Percentiles rank a stretch among this genome's conserved stretches.
phyloP scores from a whole-genome alignment of 176 grass and related monocot species.

The Aechmea fasciata region DNA sequence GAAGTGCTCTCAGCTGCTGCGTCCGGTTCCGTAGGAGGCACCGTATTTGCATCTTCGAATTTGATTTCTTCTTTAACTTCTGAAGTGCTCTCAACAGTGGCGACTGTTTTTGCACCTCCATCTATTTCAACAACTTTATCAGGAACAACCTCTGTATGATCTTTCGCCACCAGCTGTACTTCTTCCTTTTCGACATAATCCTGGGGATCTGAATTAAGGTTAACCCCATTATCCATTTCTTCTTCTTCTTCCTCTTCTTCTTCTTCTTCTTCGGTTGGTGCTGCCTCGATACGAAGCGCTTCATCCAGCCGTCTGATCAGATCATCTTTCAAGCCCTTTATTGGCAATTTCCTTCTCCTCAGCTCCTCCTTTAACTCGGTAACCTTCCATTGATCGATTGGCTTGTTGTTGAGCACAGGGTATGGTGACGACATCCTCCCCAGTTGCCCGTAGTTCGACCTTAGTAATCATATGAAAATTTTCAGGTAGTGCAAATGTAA shows the following conservation, averaged over 20 bases:
- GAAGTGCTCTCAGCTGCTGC: conserved; percentile 7
- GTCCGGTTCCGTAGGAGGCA: not conserved
- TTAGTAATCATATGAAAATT: not conserved
- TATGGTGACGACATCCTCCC: conserved; percentile 32
- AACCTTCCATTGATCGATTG: conserved; percentile 85
- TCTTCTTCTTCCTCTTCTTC: conserved; percentile 13
- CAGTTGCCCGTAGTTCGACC: not conserved
- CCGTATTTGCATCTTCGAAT: conserved; percentile 8
- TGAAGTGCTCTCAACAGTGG: conserved; percentile 10
- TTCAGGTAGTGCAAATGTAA: no score
- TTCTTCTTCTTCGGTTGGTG: conserved; percentile 8
- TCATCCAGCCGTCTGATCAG: conserved; percentile 57
- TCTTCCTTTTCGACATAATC: conserved; percentile 4
- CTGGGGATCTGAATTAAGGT: conserved; percentile 17
- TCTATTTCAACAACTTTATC: conserved; percentile 15
- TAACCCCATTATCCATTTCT: not conserved
- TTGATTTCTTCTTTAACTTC: conserved; percentile 21
- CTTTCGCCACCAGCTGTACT: conserved; percentile 13
- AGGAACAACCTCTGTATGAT: conserved; percentile 5
- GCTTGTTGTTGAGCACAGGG: conserved; percentile 42
- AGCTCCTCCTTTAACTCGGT: conserved; percentile 78
- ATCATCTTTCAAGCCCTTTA: conserved; percentile 70
- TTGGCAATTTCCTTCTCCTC: conserved; percentile 39
- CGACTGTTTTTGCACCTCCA: conserved; percentile 15
- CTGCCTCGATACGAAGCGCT: conserved; percentile 34